These are phyloP conservation scores for Calcarisporium arbuscula DNA, from an alignment of 2,329 filamentous ascomycete genomes.

Conservation along the genomic window DNA sequence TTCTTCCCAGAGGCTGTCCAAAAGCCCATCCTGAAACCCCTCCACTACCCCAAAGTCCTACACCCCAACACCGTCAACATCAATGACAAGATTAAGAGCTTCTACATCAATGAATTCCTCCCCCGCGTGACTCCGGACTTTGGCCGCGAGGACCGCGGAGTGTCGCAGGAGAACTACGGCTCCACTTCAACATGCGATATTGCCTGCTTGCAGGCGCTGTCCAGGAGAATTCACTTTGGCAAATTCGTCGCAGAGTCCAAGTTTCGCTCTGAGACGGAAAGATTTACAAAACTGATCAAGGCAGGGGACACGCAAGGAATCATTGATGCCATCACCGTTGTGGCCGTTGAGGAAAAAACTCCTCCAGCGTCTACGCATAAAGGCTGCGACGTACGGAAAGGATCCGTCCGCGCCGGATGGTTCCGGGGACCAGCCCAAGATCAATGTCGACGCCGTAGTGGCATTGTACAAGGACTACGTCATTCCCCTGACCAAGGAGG, in stretches of 20 bases:
- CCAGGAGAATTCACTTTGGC: constrained; percentile 89
- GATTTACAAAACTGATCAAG: constrained; percentile 76
- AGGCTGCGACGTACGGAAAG: constrained; percentile 88
- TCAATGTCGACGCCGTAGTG: constrained; percentile 86
- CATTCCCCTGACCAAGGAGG: constrained; percentile 94
- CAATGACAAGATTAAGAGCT: constrained; percentile 77
- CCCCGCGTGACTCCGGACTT: constrained; percentile 76
- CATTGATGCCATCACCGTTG: constrained; percentile 83
- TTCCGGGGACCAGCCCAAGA: constrained; percentile 62
- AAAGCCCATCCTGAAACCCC: constrained; percentile 75
- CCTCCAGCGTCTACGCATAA: constrained; percentile 75
- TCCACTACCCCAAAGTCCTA: constrained; percentile 83
- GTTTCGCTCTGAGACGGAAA: constrained; percentile 75
- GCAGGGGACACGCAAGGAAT: constrained; percentile 74
- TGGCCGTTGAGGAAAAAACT: constrained; percentile 86
- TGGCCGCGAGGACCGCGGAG: constrained; percentile 71
- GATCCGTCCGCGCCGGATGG: constrained; percentile 64
- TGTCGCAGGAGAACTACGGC: constrained; percentile 90
- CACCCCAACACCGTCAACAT: constrained; percentile 86
- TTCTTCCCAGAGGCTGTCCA: constrained; percentile 85
- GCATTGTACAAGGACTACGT: constrained; percentile 88
- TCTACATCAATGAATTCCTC: constrained; percentile 78
- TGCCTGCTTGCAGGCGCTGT: constrained; percentile 79
- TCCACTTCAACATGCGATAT: constrained; percentile 90
- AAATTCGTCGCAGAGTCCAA: constrained; percentile 98